A percentile compares a stretch with the other conserved stretches of the same genome.
phyloP scores from a whole-genome alignment of 176 grass and related monocot genomes.

The Triticum monococcum region DNA sequence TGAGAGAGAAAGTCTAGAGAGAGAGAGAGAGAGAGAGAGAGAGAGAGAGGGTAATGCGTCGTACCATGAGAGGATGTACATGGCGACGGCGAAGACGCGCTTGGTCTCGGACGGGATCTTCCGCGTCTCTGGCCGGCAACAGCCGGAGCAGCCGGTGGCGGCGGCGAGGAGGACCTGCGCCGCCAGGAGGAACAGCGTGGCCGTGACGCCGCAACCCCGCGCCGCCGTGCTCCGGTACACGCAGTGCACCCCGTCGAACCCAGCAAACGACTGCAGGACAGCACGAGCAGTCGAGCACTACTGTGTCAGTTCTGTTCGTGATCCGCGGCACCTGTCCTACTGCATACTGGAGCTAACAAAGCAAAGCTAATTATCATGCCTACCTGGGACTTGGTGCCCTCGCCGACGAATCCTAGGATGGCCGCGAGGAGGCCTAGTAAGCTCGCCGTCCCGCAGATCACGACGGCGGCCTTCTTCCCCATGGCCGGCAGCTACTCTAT shows the following conservation, averaged over 20 bases:
- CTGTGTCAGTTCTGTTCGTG: not conserved
- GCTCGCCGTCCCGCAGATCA: slow-evolving; percentile 20
- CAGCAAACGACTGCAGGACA: slow-evolving; percentile 11
- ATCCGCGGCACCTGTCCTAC: not conserved
- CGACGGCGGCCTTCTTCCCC: not conserved
- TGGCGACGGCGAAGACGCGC: slow-evolving; percentile 4
- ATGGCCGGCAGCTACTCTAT: not conserved
- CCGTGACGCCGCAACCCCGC: not conserved
- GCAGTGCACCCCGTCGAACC: not conserved
- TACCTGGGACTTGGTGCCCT: slow-evolving; percentile 10
- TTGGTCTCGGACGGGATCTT: slow-evolving; percentile 13
- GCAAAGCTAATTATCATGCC: not conserved
- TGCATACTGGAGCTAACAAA: not conserved
- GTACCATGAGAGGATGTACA: slow-evolving; percentile 8
- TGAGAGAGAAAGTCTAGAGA: not conserved
- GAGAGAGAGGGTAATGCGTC: not conserved
- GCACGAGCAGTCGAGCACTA: not conserved
- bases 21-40: not conserved
- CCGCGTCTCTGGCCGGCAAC: slow-evolving; percentile 2
- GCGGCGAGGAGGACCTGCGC: not conserved
- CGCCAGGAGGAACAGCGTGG: not conserved
- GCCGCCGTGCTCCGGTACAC: slow-evolving; percentile 12
- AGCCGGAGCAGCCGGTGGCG: slow-evolving; percentile 8
- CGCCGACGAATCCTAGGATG: slow-evolving; percentile 18
- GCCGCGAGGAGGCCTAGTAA: not conserved